phyloP scores from a whole-genome alignment of 2,329 filamentous ascomycete species.

The Aspergillus piperis region DNA sequence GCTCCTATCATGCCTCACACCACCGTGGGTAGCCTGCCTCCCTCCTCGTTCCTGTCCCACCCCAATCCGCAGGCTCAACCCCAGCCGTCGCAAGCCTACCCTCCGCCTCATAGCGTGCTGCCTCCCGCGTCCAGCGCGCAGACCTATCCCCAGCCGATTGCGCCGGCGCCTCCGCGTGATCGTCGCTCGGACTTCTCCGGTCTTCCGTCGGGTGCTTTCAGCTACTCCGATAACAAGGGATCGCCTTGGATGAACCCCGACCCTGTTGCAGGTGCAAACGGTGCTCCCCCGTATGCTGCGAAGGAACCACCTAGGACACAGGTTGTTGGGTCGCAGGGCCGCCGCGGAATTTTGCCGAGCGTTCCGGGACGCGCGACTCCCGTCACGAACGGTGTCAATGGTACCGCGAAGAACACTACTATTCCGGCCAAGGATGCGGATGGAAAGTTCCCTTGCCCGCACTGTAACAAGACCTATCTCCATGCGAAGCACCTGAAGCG shows the following conservation, averaged over 20 bases:
- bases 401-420: conserved; percentile 72
- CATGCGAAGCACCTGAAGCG: conserved; percentile 97
- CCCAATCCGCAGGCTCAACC: conserved; percentile 41
- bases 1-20: conserved; percentile 47
- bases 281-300: conserved; percentile 40
- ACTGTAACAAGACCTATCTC: conserved; percentile 97
- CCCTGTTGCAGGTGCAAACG: conserved; percentile 41
- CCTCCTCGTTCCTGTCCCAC: conserved; percentile 46
- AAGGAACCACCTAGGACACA: conserved; percentile 64
- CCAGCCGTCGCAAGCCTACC: conserved; percentile 43
- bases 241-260: conserved; percentile 51
- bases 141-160: conserved; percentile 74
- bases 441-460: conserved; percentile 96
- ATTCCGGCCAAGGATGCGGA: conserved; percentile 95
- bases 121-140: conserved; percentile 66
- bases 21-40: conserved; percentile 45
- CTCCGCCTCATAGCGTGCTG: conserved; percentile 57
- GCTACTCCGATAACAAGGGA: conserved; percentile 56
- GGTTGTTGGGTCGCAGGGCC: conserved; percentile 91
- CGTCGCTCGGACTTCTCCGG: conserved; percentile 60
- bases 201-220: conserved; percentile 71
- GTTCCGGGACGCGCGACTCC: conserved; percentile 83
- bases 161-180: conserved; percentile 64
- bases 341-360: conserved; percentile 86
- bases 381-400: conserved; percentile 62